A percentile compares a stretch with the other conserved stretches of the same genome.
phyloP scores from a whole-genome alignment of 2,329 filamentous ascomycete genomes.

The Fusarium sp. region DNA sequence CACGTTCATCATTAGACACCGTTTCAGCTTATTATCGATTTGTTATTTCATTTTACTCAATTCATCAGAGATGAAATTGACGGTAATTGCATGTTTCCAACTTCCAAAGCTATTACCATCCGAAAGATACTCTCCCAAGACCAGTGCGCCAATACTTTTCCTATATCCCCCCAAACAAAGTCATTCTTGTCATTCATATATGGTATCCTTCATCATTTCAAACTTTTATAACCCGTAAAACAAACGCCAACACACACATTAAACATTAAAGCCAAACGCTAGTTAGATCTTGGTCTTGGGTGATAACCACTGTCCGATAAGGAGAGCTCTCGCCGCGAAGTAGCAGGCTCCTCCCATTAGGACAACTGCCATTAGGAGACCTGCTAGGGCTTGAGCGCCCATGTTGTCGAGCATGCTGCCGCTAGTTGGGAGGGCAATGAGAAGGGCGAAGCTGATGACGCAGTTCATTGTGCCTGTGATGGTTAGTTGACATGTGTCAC shows the following conservation, averaged over 20 bases:
- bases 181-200: not conserved
- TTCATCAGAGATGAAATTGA: not conserved
- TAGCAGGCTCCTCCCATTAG: constrained; percentile 51
- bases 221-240: not conserved
- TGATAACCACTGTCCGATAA: constrained; percentile 42
- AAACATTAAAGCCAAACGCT: not conserved
- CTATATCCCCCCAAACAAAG: not conserved
- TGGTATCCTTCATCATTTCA: not conserved
- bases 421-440: constrained; percentile 60
- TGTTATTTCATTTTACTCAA: not conserved
- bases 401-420: constrained; percentile 60
- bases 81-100: not conserved
- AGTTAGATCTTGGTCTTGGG: constrained; percentile 32
- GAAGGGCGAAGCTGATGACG: constrained; percentile 58
- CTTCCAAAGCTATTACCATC: not conserved
- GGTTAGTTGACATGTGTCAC: constrained; percentile 8
- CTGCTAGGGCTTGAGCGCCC: constrained; percentile 57
- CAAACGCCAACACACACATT: not conserved
- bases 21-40: not conserved
- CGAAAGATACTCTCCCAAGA: not conserved
- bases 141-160: not conserved
- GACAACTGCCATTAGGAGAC: constrained; percentile 59
- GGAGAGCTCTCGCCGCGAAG: constrained; percentile 45
- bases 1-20: not conserved
- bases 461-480: constrained; percentile 59